Evolutionary conservation across 345 rosid species (phyloP), one percentile per base, ranked within the genome.

Genomic region (Citrus sp.): DNA sequence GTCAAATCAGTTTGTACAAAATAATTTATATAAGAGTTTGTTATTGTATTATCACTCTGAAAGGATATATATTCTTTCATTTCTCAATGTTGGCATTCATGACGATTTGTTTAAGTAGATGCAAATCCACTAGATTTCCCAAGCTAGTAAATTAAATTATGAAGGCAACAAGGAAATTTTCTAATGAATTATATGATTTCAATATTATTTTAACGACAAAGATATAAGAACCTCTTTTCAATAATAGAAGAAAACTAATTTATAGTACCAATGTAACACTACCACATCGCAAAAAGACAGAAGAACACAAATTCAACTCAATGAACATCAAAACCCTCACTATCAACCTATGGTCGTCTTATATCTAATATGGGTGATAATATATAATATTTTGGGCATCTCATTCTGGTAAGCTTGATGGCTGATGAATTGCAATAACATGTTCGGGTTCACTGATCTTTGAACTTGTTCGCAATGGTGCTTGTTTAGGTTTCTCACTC

Each of bases 1-100:
- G 0, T 5, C 1, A 35, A 35, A 0, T 35, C 0, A 35, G 7
- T 35, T 35, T 5, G 0, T 35, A 5, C 1, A 35, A 35, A 5
- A 35, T 0, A 35, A 6, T 5, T 35, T 35, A 5, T 35, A 5
- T 5, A 35, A 35, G 0, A 35, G 1, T 5, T 35, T 35, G 0
- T 35, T 0, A 5, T 35, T 35, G 1, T 35, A 35, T 35, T 5
- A 35, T 35, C 1, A 35, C 37, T 35, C 1, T 0, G 7, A 35
- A 35, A 35, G 0, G 37, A 35, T 13, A 46, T 13, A 12, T 46
- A 13, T 13, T 46, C 51, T 46, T 46, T 1, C 5, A 13, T 46
- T 42, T 46, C 5, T 46, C 51, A 3, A 0, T 3, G 51, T 13
- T 46, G 18, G 51, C 51, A 46, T 46, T 13, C 51, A 13, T 3